A percentile compares a stretch with the other conserved stretches of the same genome.
Conservation (phyloP, 257 asterid genomes). For the Plantago major region DNA sequence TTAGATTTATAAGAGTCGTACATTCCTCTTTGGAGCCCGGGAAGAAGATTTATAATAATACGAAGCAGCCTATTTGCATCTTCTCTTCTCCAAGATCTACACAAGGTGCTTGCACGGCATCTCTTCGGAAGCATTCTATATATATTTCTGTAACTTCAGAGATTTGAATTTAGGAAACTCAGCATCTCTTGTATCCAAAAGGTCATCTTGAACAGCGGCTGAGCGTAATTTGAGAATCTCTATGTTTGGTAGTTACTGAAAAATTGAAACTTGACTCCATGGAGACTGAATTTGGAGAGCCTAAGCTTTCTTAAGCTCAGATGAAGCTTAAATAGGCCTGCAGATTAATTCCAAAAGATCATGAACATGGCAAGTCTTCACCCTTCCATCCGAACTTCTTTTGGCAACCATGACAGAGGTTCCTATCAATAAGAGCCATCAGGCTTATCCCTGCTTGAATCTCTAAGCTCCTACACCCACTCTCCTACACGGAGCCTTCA, state of each 20-base stretch:
- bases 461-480: neutral
- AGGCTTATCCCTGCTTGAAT: neutral
- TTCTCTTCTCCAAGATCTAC: no score
- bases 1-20: no score
- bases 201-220: neutral
- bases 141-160: no score
- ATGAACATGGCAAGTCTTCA: slow-evolving; percentile 1
- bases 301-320: no score
- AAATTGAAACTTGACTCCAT: slow-evolving; percentile 1
- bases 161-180: no score
- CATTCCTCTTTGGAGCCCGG: no score
- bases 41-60: no score
- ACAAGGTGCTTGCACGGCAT: no score
- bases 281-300: no score
- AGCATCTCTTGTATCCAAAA: neutral
- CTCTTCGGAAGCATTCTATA: no score
- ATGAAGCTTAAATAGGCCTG: no score
- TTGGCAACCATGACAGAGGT: neutral
- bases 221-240: slow-evolving; percentile 3
- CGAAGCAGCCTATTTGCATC: no score
- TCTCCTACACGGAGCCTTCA: neutral
- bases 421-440: slow-evolving; percentile 7
- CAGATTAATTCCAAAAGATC: slow-evolving; percentile 1
- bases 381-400: slow-evolving; percentile 4
- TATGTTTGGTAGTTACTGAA: neutral